phyloP scores from a whole-genome alignment of 306 rosid species.

The Ziziphus jujuba region DNA sequence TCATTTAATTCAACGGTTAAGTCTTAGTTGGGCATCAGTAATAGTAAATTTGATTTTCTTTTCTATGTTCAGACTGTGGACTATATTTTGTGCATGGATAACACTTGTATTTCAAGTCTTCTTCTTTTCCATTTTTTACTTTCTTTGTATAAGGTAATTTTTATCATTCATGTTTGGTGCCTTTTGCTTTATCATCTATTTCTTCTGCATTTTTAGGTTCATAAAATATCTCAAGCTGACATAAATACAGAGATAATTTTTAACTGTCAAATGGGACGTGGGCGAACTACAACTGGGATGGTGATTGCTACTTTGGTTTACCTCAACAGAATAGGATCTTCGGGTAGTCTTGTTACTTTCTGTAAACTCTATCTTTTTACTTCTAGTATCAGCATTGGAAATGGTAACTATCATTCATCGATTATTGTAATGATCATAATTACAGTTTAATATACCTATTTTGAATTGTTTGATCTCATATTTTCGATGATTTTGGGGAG shows the following conservation, averaged over 20 bases:
- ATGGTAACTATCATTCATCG: neutral
- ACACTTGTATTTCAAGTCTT: neutral
- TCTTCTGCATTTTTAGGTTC: conserved; percentile 59
- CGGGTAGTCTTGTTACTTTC: conserved; percentile 49
- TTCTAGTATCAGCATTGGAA: neutral
- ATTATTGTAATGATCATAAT: neutral
- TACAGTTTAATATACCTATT: neutral
- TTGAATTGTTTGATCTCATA: neutral
- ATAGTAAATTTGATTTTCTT: neutral
- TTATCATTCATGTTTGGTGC: neutral
- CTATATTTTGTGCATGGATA: neutral
- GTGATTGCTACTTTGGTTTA: conserved; percentile 87
- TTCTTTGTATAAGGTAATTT: no score
- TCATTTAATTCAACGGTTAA: neutral
- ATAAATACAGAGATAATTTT: conserved; percentile 73
- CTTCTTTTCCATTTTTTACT: neutral
- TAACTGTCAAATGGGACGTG: conserved; percentile 99
- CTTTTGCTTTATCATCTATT: conserved; percentile 24
- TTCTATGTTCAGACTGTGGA: neutral
- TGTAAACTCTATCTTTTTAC: neutral
- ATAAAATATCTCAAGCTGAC: conserved; percentile 72
- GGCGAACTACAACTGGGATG: conserved; percentile 94
- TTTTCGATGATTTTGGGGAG: neutral
- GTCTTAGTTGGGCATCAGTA: neutral
- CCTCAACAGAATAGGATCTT: conserved; percentile 79